These are phyloP conservation scores for Exophiala bonariae DNA, from an alignment of 2,329 filamentous ascomycete species.

Conservation along the genomic window DNA sequence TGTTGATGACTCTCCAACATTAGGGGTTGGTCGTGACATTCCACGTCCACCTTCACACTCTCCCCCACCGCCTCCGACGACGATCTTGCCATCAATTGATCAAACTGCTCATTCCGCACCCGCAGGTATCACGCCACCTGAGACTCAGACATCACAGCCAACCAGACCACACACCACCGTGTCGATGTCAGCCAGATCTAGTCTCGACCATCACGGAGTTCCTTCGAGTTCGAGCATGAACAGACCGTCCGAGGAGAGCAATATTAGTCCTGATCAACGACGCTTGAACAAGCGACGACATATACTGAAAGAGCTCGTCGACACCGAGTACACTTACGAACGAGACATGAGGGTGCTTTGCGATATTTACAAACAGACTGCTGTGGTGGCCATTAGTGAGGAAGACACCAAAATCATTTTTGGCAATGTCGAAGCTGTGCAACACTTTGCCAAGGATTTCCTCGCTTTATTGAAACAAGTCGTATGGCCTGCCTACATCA, in stretches of 20 bases:
- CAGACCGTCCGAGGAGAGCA: slow-evolving; percentile 17
- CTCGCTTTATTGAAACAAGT: slow-evolving; percentile 78
- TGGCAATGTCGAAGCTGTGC: slow-evolving; percentile 87
- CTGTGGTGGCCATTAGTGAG: slow-evolving; percentile 73
- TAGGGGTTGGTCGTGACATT: slow-evolving; percentile 10
- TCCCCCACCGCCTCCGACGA: slow-evolving; percentile 24
- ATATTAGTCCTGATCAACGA: slow-evolving; percentile 55
- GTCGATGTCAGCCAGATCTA: slow-evolving; percentile 20
- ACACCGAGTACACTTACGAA: slow-evolving; percentile 88
- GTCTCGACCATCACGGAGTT: slow-evolving; percentile 14
- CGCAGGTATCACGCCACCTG: slow-evolving; percentile 10
- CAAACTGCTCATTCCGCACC: slow-evolving; percentile 20
- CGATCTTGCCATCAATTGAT: slow-evolving; percentile 19
- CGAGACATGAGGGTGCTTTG: slow-evolving; percentile 96
- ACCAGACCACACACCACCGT: slow-evolving; percentile 19
- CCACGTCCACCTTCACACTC: slow-evolving; percentile 26
- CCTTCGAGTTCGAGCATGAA: slow-evolving; percentile 11
- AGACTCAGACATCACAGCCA: slow-evolving; percentile 5
- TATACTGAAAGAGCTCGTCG: slow-evolving; percentile 86
- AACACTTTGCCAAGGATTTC: slow-evolving; percentile 79
- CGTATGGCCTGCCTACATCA: slow-evolving; percentile 75
- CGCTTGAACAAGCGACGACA: slow-evolving; percentile 78
- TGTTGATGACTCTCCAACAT: not conserved
- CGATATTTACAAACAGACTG: slow-evolving; percentile 95
- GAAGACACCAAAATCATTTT: slow-evolving; percentile 90